Base-by-base conservation (phyloP, 2,329 filamentous ascomycete species). In the Ophiostoma sp. region DNA sequence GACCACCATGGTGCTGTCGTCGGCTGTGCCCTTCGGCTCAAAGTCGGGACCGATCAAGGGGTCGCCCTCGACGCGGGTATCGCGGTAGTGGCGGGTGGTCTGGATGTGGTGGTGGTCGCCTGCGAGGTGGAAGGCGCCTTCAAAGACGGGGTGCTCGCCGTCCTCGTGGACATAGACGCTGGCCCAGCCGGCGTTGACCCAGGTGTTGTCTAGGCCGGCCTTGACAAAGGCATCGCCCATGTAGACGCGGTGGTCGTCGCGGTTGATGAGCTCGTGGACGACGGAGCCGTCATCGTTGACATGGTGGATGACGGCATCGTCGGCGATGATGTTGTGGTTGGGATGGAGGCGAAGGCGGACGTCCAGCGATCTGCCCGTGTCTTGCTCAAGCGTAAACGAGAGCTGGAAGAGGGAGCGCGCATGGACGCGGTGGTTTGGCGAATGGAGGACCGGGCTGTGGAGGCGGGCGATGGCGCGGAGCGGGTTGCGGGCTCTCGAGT, bases 41-140 rank as follows among this genome's bases (percentile, higher is more conserved):
- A 36, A 14, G 2, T 14, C 63, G n/a, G 27, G 12, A 3, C 91
- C 76, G 40, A 84, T 18, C n/a, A 55, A 80, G 2, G 93, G 91
- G 76, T 99, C 95, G 62, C 88, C 80, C 36, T 80, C 77, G 70
- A 92, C 86, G 75, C 86, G 89, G 63, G 91, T 93, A 72, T 86
- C 83, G 75, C 86, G 83, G 75, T 95, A 99, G 71, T 87, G 89
- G 41, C 84, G 84, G 71, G 85, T 85, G 41, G 92, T 87, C 75
- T 96, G 90, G 66, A 99, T 83, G 77, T 98, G 92, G 78, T 99
- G 93, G 73, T 93, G 87, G 75, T 97, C 87, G 68, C 90, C 87
- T 74, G 90, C 81, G 49, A 98, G 80, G 45, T 89, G 88, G 76
- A 98, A 97, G 2, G 90, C 89, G 67, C 95, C 95, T 77, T 97